A percentile compares a stretch with the other conserved stretches of the same genome.
Conservation (phyloP, 2,329 filamentous ascomycete species). For the Aureobasidium uvarum region DNA sequence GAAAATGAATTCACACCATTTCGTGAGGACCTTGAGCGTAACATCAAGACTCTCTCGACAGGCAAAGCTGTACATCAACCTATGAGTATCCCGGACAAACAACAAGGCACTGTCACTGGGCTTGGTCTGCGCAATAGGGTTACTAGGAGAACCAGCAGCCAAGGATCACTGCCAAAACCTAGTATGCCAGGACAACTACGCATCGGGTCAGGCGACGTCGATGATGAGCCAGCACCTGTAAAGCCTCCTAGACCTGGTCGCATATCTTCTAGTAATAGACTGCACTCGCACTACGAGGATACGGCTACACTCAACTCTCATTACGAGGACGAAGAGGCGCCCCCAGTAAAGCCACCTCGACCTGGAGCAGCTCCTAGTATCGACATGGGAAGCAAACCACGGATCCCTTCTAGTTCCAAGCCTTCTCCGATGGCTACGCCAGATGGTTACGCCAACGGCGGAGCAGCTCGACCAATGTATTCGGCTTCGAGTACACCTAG, state of each 20-base stretch:
- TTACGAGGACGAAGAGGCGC: conserved; percentile 36
- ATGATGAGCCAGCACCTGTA: conserved; percentile 37
- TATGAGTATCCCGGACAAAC: conserved; percentile 50
- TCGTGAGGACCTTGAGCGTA: conserved; percentile 64
- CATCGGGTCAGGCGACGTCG: conserved; percentile 28
- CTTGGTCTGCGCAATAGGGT: conserved; percentile 47
- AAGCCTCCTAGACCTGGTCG: conserved; percentile 38
- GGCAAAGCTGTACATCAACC: conserved; percentile 65
- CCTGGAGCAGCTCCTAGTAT: conserved; percentile 33
- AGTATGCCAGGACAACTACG: not conserved
- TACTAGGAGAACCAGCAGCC: conserved; percentile 24
- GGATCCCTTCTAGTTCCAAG: conserved; percentile 26
- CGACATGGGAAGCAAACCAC: conserved; percentile 27
- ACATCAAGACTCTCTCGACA: conserved; percentile 60
- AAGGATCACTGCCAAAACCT: conserved; percentile 26
- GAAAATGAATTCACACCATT: conserved; percentile 61
- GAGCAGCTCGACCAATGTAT: conserved; percentile 26
- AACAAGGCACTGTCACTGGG: conserved; percentile 48
- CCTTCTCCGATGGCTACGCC: conserved; percentile 2
- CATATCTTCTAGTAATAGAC: conserved; percentile 10
- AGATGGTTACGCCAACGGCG: conserved; percentile 16
- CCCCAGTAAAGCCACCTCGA: conserved; percentile 38
- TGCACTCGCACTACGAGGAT: conserved; percentile 11
- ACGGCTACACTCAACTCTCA: not conserved
- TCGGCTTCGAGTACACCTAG: conserved; percentile 23